Evolutionary conservation across 2,329 filamentous ascomycete species (phyloP).

Genomic region (Hymenoscyphus albidus): DNA sequence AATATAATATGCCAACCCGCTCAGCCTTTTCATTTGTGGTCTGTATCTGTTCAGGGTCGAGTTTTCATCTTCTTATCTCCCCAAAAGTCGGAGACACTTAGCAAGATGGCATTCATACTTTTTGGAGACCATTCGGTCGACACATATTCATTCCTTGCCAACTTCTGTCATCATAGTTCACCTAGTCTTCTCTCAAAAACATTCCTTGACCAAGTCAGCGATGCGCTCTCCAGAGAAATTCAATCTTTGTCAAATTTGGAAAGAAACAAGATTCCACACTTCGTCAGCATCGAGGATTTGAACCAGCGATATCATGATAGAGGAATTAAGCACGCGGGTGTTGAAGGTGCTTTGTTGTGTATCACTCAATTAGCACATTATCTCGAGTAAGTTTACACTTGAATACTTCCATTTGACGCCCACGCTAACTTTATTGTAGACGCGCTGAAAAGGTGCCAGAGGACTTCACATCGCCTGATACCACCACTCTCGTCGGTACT

Average conservation of each 20-base stretch:
- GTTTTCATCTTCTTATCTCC: slow-evolving; percentile 2
- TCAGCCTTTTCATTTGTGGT: neutral
- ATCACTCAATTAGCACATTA: slow-evolving; percentile 65
- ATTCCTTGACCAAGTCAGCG: slow-evolving; percentile 56
- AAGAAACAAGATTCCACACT: slow-evolving; percentile 56
- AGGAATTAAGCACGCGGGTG: slow-evolving; percentile 53
- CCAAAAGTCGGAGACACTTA: slow-evolving; percentile 20
- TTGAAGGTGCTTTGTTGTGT: slow-evolving; percentile 63
- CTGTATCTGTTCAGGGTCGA: neutral
- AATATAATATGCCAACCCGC: slow-evolving; percentile 12
- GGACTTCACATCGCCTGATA: slow-evolving; percentile 46
- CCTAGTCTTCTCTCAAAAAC: slow-evolving; percentile 53
- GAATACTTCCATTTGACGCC: neutral
- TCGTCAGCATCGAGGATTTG: slow-evolving; percentile 59
- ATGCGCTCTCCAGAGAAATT: slow-evolving; percentile 58
- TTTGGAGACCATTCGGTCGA: slow-evolving; percentile 71
- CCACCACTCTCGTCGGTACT: slow-evolving; percentile 58
- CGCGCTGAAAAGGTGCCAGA: slow-evolving; percentile 52
- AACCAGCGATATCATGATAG: slow-evolving; percentile 61
- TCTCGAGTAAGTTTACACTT: slow-evolving; percentile 54
- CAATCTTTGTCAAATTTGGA: slow-evolving; percentile 54
- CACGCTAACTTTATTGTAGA: slow-evolving; percentile 31
- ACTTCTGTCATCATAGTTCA: slow-evolving; percentile 45
- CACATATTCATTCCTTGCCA: slow-evolving; percentile 59
- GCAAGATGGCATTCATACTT: slow-evolving; percentile 52